Base-by-base conservation (phyloP, 768 basidiomycete genomes). In the Hygrophorus pudorinus region DNA sequence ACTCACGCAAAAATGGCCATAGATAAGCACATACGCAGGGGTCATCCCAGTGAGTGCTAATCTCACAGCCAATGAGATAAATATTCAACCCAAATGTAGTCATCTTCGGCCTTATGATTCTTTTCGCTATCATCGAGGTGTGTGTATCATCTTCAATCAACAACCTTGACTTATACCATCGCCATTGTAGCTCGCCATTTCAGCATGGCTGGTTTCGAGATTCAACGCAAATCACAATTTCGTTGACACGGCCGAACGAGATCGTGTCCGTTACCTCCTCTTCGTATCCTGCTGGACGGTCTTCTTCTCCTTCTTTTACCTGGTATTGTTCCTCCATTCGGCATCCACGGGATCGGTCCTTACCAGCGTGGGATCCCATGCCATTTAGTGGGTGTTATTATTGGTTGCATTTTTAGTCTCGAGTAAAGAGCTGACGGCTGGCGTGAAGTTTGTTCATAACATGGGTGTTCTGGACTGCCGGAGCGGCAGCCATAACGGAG, bases 381-480 rank as follows among this genome's bases (percentile, higher is more conserved):
- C 73, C 21, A 48, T 76, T 47, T 82, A 78, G 84, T 85, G 51
- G 48, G 82, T 67, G 14, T 30, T 31, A n/a, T 17, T 27, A 44
- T 37, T 28, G 24, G 39, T 49, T 33, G 4, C 10, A 18, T 31
- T 28, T 5, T 33, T n/a, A 13, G 30, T 17, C 18, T 12, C 12
- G n/a, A 24, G 7, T 16, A 46, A 28, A 33, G 24, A 7, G 24
- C 24, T 24, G 24, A 24, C 24, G 7, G n/a, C 4, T 33, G 8
- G 17, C 17, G 17, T 30, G n/a, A 49, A 86, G 85, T 62, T 59
- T 87, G 39, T 46, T 67, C 39, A 11, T 88, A 14, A 85, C 84
- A 1, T 88, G 85, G 83, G 67, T 88, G 30, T 68, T 86, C 48
- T 90, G 86, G 86, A 68, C 76, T 2, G 77, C 85, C 0, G 84